These are phyloP conservation scores for Globisporangium ultimum DNA, from an alignment of 352 stramenopile species.

Conservation along the genomic window DNA sequence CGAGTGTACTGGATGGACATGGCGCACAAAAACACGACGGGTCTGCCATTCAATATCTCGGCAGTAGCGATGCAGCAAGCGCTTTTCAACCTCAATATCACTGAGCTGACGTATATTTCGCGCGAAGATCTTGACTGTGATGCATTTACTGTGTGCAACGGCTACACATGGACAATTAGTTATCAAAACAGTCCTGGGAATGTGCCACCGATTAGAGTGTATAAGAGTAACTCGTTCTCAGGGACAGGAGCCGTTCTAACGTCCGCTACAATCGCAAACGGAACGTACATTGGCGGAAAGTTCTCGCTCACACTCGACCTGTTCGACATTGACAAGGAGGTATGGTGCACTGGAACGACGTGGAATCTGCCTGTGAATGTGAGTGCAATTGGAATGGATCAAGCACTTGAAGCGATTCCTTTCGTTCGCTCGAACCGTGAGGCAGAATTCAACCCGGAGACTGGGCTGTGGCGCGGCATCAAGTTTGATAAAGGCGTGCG, in stretches of 20 bases:
- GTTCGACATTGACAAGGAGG: constrained; percentile 36
- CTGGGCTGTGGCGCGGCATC: constrained; percentile 39
- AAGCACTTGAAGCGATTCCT: constrained; percentile 60
- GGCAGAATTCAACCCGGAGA: constrained; percentile 55
- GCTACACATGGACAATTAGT: constrained; percentile 66
- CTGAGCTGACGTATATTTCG: constrained; percentile 31
- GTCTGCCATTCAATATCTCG: constrained; percentile 37
- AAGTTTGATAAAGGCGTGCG: constrained; percentile 75
- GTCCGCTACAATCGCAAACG: constrained; percentile 52
- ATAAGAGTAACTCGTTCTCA: constrained; percentile 26
- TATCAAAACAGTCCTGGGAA: constrained; percentile 62
- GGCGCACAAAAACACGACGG: constrained; percentile 35
- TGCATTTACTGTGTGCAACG: constrained; percentile 52
- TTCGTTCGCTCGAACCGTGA: constrained; percentile 73
- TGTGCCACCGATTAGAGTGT: constrained; percentile 52
- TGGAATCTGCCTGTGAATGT: constrained; percentile 74
- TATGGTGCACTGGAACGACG: constrained; percentile 38
- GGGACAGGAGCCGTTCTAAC: constrained; percentile 24
- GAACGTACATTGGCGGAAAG: constrained; percentile 62
- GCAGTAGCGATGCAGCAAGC: constrained; percentile 23
- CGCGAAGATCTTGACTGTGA: constrained; percentile 49
- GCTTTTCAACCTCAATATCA: constrained; percentile 38
- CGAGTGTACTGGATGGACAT: constrained; percentile 44
- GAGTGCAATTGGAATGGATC: constrained; percentile 61
- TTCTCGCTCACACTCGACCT: constrained; percentile 62